Conservation (phyloP, 1,284 basidiomycete species). For the Singerocomus inundabilis region DNA sequence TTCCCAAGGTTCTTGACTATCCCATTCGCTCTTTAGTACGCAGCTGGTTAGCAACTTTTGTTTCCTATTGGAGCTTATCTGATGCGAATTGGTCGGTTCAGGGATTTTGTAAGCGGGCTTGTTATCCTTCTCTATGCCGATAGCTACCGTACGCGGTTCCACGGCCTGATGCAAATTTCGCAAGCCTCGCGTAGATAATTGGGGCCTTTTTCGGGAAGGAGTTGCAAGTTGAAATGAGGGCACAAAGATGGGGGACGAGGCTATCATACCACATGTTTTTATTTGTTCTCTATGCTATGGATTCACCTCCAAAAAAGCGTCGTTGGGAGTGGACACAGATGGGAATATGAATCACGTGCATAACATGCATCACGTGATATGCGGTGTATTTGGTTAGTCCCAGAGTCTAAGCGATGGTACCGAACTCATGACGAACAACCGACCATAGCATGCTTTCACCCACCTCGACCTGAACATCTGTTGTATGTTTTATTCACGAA, state of each 20-base stretch:
- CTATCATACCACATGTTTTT: slow-evolving; percentile 22
- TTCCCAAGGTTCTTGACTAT: slow-evolving; percentile 87
- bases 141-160: slow-evolving; percentile 59
- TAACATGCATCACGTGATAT: slow-evolving; percentile 18
- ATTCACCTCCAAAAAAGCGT: background rate
- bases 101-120: slow-evolving; percentile 78
- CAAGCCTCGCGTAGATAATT: slow-evolving; percentile 29
- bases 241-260: background rate
- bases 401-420: background rate
- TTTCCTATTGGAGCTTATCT: slow-evolving; percentile 1
- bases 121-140: slow-evolving; percentile 75
- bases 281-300: slow-evolving; percentile 13
- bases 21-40: slow-evolving; percentile 75
- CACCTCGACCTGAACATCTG: slow-evolving; percentile 8
- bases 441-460: slow-evolving; percentile 16
- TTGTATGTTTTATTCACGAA: slow-evolving; percentile 14
- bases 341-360: too few relatives aligned
- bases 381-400: background rate
- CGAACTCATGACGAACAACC: background rate
- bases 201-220: background rate
- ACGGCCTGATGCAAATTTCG: slow-evolving; percentile 45
- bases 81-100: slow-evolving; percentile 32
- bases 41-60: slow-evolving; percentile 68
- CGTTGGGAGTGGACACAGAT: too few relatives aligned
- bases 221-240: slow-evolving; percentile 1